Evolutionary conservation across 2,329 filamentous ascomycete species (phyloP), one percentile per base, ranked within the genome.

Genomic region (Chaetomiaceae sp.): DNA sequence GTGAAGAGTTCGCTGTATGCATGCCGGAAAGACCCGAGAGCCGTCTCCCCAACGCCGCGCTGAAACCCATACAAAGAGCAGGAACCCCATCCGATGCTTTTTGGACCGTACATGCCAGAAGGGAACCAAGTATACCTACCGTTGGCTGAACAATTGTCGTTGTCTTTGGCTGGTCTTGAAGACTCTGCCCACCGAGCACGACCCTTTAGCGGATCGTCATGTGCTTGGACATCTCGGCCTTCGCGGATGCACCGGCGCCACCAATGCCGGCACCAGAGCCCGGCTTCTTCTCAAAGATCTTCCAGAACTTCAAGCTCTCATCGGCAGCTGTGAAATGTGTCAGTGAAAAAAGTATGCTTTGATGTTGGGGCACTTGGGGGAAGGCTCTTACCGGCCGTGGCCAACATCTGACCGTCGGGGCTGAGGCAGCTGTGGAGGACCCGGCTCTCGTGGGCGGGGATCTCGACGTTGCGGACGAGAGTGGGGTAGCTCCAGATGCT

Each of bases 401-500:
- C 94, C 51, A 99, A 82, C 84, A 96, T 96, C 77, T 99, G 94
- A 48, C 94, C 94, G 66, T 99, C 94, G 3, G 94, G 94, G 75
- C 90, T 96, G 63, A 99, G 83, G 69, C 89, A 94, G 78, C 89
- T 95, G 83, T 97, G 94, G 45, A 99, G 82, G 37, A 99, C 92
- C 64, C 94, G 83, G 66, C 90, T 95, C 79, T 99, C 94, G 68
- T 99, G 94, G 18, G 94, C 94, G 10, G 92, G 94, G 61, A 99
- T 96, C 77, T 99, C 94, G 56, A 96, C 87, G 68, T 96, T 96
- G 76, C 95, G 94, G 60, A 97, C 94, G 46, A 97, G 79, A 16
- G 90, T 94, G 9, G 94, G 94, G 74, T 99, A 99, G 78, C 89
- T 95, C 94, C 94, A 99, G 76, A 99, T 95, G 78, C 89, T 96